Base-by-base conservation (phyloP, 306 rosid genomes). In the Quercus rubra region DNA sequence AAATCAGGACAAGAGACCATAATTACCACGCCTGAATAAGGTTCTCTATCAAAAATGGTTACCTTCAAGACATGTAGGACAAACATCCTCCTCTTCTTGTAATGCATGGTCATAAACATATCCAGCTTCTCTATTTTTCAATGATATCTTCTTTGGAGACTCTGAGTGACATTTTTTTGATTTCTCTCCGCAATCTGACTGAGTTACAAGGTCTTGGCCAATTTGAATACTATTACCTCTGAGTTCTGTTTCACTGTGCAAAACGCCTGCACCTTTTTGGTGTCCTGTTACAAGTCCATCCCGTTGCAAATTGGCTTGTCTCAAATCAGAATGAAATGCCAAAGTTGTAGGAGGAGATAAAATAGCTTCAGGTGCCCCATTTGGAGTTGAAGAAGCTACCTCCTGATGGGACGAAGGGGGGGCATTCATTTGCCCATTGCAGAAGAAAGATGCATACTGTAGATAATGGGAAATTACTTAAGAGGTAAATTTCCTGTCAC, bases 21-120 rank as follows among this genome's bases (percentile, higher is more conserved):
- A 30, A 5, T 28, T 18, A 71, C 31, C 33, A 46, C 2, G n/a
- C 56, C 58, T 5, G 19, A 43, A 21, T 49, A 71, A 49, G 56
- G 31, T 51, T 6, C 33, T 10, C 17, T 1, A 51, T 71, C 21
- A 62, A 9, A 55, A 52, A 74, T 14, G 43, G 28, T 20, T 66
- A 67, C 81, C 31, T 55, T 69, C 74, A 5, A 85, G 67, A 63
- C 89, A 88, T 31, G 74, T 80, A 8, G 91, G 87, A 58, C 91
- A 85, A 5, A 59, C 75, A 20, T 85, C 74, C 20, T 66, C 87
- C 9, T 71, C 82, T 8, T 64, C 62, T 14, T 55, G 31, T 3
- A 77, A 67, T 17, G 21, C 27, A 19, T 15, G 3, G 5, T 51
- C 62, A 46, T 25, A 4, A 61, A 21, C 6, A 46, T 17, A 31